Conservation (phyloP, 306 rosid species). For the Leucaena leucocephala region DNA sequence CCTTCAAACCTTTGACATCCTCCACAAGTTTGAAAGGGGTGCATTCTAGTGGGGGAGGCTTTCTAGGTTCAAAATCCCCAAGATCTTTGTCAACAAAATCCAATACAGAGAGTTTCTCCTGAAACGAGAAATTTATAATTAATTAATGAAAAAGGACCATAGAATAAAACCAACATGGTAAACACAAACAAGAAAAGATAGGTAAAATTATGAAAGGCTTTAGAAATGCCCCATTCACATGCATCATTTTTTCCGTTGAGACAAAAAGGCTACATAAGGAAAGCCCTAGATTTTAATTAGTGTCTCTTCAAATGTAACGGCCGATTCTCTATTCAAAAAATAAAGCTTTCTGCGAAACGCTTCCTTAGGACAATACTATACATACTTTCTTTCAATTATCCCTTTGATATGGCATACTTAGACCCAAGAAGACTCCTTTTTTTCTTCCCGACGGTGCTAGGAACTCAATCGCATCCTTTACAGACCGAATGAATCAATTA, state of each 20-base stretch:
- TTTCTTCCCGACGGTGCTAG: not conserved
- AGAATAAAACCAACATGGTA: constrained; percentile 14
- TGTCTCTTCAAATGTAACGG: not conserved
- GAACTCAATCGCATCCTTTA: not conserved
- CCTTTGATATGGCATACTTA: not conserved
- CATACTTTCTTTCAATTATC: not conserved
- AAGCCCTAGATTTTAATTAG: not conserved
- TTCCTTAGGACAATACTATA: too few relatives aligned
- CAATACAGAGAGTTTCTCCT: constrained; percentile 65
- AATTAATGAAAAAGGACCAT: not conserved
- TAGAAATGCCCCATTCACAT: not conserved
- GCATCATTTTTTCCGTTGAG: not conserved
- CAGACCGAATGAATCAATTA: not conserved
- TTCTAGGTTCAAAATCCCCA: constrained; percentile 52
- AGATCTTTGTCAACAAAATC: constrained; percentile 76
- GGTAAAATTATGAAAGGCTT: constrained; percentile 20
- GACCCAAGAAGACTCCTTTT: not conserved
- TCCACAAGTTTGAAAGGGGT: constrained; percentile 86
- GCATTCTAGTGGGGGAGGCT: constrained; percentile 58
- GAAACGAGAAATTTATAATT: constrained; percentile 38
- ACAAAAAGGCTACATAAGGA: constrained; percentile 1
- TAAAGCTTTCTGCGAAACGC: not conserved
- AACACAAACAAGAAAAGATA: constrained; percentile 13
- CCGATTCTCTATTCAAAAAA: not conserved
- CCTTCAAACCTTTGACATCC: constrained; percentile 82